Evolutionary conservation across 139 green algal genomes (phyloP).

Genomic region (Chlamydomonas schloesseri): DNA sequence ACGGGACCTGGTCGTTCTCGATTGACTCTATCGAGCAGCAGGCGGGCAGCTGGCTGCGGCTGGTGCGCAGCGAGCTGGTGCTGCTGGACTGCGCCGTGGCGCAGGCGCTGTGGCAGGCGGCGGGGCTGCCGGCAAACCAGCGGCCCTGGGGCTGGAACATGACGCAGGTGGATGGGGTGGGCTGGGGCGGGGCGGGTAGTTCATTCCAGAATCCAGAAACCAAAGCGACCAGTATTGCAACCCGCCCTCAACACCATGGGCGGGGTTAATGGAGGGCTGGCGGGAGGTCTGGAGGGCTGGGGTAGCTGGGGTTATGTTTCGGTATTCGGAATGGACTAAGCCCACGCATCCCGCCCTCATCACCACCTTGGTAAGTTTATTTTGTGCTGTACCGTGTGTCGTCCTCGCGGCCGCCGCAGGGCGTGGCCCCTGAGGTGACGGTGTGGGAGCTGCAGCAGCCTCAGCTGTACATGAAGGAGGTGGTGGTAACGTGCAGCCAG

Average conservation of each 20-base stretch:
- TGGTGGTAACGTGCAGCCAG: slow-evolving; percentile 12
- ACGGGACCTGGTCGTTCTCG: neutral
- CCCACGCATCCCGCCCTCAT: no score
- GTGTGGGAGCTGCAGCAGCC: neutral
- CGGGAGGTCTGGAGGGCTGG: no score
- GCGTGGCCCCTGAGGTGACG: neutral
- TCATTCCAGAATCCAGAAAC: no score
- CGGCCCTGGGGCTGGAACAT: neutral
- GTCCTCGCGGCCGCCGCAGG: neutral
- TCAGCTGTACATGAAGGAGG: neutral
- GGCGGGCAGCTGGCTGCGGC: neutral
- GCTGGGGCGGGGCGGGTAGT: neutral
- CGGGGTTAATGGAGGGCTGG: no score
- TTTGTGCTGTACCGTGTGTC: no score
- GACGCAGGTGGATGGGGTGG: neutral
- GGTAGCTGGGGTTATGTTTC: no score
- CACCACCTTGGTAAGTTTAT: no score
- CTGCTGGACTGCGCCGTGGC: slow-evolving; percentile 26
- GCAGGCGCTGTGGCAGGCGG: neutral
- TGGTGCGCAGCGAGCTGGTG: slow-evolving; percentile 9
- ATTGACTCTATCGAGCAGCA: slow-evolving; percentile 9
- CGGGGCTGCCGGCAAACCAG: neutral
- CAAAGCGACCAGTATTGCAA: no score
- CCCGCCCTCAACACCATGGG: no score
- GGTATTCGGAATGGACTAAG: no score